Percentiles rank a stretch among this genome's conserved stretches.
Conservation (phyloP, 139 green algal species). For the Coelastrella sp. region DNA sequence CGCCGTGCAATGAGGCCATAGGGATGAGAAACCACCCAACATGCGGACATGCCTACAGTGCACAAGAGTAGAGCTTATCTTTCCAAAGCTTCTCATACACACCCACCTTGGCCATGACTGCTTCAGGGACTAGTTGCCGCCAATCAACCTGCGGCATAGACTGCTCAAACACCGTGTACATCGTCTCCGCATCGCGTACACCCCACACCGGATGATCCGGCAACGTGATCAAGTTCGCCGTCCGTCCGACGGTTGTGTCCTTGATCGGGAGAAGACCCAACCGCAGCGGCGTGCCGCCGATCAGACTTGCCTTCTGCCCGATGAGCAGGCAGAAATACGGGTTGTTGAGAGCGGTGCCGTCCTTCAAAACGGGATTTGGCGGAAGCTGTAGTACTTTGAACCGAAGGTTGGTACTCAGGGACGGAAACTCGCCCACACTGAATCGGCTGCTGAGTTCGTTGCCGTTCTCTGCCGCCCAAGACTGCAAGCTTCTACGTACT, state of each 20-base stretch:
- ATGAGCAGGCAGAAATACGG: constrained; percentile 32
- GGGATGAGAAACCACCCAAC: too few relatives aligned
- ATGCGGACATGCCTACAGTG: too few relatives aligned
- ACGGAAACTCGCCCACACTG: neutral
- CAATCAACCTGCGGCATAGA: constrained; percentile 41
- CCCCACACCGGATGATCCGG: constrained; percentile 45
- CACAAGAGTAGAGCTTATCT: too few relatives aligned
- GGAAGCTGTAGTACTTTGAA: constrained; percentile 52
- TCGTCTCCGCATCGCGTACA: constrained; percentile 1
- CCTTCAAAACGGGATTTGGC: constrained; percentile 14
- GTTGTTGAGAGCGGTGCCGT: constrained; percentile 42
- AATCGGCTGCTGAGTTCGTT: constrained; percentile 16
- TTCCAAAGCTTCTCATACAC: too few relatives aligned
- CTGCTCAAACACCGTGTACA: constrained; percentile 42
- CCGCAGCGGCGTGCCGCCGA: constrained; percentile 13
- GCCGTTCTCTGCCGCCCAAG: neutral
- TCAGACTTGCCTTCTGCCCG: neutral
- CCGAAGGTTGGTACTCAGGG: constrained; percentile 16
- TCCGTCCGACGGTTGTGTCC: neutral
- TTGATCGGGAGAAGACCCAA: constrained; percentile 41
- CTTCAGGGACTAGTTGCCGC: constrained; percentile 18
- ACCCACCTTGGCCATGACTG: constrained; percentile 33
- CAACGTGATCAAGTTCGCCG: constrained; percentile 43
- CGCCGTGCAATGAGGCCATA: too few relatives aligned
- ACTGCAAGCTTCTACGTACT: constrained; percentile 10